phyloP scores from a whole-genome alignment of 2,329 filamentous ascomycete species.

The Emmonsiellopsis sp. region DNA sequence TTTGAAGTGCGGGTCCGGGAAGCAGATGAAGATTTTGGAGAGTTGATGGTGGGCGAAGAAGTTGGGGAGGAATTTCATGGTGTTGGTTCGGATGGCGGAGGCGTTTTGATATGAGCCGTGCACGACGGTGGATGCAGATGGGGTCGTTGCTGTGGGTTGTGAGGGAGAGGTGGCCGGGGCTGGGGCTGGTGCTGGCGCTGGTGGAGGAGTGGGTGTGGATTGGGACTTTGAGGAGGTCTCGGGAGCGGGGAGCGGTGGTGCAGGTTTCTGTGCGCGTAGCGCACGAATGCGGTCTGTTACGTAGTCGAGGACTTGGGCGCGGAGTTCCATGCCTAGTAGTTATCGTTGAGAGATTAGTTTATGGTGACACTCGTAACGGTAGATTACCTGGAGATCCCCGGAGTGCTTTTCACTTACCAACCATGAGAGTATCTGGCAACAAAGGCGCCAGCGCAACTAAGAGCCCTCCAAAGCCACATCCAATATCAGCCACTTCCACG shows the following conservation, averaged over 20 bases:
- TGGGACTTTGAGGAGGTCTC: background rate
- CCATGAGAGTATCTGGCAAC: slow-evolving; percentile 70
- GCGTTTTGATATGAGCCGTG: slow-evolving; percentile 65
- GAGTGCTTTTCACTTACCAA: slow-evolving; percentile 49
- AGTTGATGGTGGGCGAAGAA: slow-evolving; percentile 80
- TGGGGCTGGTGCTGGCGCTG: slow-evolving; percentile 1
- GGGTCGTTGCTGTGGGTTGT: background rate
- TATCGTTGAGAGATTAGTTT: background rate
- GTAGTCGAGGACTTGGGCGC: slow-evolving; percentile 80
- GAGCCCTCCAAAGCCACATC: slow-evolving; percentile 90
- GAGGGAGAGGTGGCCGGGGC: slow-evolving; percentile 1
- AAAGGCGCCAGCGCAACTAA: slow-evolving; percentile 75
- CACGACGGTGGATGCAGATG: background rate
- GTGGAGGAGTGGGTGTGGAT: slow-evolving; percentile 2
- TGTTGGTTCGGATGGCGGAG: slow-evolving; percentile 80
- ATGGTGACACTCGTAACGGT: too few relatives aligned
- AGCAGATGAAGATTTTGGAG: slow-evolving; percentile 91
- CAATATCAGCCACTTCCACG: slow-evolving; percentile 91
- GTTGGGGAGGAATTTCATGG: slow-evolving; percentile 99
- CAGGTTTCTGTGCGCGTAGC: slow-evolving; percentile 48
- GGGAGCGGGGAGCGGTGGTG: slow-evolving; percentile 16
- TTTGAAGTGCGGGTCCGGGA: slow-evolving; percentile 98
- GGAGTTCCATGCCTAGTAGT: slow-evolving; percentile 76
- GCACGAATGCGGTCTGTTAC: slow-evolving; percentile 81
- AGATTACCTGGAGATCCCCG: too few relatives aligned